These are phyloP conservation scores for Argentina anserina DNA, from an alignment of 306 rosid species.

Conservation along the genomic window DNA sequence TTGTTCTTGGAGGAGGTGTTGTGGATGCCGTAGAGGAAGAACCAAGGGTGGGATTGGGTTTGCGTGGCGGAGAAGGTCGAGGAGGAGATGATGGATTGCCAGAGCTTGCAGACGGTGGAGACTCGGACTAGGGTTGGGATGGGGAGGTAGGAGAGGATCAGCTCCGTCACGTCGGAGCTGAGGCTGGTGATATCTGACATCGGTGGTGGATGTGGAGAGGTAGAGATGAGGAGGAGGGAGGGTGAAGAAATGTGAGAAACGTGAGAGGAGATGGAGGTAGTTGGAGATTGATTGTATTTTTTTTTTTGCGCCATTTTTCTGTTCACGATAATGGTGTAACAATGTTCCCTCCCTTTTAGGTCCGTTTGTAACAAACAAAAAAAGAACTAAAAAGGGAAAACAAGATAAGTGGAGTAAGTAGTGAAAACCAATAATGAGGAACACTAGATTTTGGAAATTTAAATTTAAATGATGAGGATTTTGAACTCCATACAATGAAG, in stretches of 20 bases:
- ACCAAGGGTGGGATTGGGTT: constrained; percentile 48
- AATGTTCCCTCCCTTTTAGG: background rate
- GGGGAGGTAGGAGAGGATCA: constrained; percentile 61
- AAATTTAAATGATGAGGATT: no score
- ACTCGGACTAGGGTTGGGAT: constrained; percentile 50
- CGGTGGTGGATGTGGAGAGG: background rate
- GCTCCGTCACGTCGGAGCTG: constrained; percentile 54
- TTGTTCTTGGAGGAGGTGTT: constrained; percentile 71
- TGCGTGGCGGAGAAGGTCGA: constrained; percentile 29
- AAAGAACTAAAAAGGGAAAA: no score
- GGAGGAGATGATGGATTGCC: constrained; percentile 60
- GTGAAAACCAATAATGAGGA: no score
- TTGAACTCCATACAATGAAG: no score
- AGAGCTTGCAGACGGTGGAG: constrained; percentile 66
- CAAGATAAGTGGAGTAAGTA: no score
- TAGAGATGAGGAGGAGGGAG: background rate
- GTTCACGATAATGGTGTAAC: background rate
- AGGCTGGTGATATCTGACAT: constrained; percentile 50
- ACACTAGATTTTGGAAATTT: no score
- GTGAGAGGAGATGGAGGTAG: background rate
- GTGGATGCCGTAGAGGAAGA: constrained; percentile 77
- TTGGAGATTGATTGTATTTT: background rate
- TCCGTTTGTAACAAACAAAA: no score
- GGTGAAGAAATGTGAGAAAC: background rate
- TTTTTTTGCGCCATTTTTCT: background rate